Conservation (phyloP, 78 protist genomes). For the Anaeramoeba ignava region DNA sequence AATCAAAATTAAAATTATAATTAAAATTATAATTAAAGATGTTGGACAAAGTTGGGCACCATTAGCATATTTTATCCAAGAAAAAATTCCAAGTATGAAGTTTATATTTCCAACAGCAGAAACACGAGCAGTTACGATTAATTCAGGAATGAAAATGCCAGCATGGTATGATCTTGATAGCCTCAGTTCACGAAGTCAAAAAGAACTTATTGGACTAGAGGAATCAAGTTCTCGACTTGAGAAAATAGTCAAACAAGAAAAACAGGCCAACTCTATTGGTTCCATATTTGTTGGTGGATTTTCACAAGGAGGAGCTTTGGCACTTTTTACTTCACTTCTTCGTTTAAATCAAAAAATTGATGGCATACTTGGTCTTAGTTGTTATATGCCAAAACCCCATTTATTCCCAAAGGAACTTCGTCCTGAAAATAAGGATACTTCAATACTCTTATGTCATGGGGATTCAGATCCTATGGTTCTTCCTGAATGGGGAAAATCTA, state of each 20-base stretch:
- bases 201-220: neutral
- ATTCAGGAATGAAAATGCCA: neutral
- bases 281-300: neutral
- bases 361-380: neutral
- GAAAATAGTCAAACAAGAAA: neutral
- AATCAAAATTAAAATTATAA: no score
- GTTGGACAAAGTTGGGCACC: neutral
- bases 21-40: no score
- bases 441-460: neutral
- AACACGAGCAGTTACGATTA: neutral
- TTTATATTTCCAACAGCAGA: neutral
- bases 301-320: neutral
- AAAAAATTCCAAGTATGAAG: neutral
- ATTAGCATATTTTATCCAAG: neutral
- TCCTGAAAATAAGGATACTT: neutral
- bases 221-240: neutral
- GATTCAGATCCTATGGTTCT: neutral
- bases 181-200: neutral
- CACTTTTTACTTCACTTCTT: neutral
- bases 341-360: neutral
- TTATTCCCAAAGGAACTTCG: neutral
- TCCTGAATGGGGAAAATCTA: neutral
- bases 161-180: neutral
- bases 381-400: neutral
- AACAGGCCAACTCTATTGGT: no score